phyloP scores from a whole-genome alignment of 2,329 filamentous ascomycete genomes.

The Tolypocladium amazonense region DNA sequence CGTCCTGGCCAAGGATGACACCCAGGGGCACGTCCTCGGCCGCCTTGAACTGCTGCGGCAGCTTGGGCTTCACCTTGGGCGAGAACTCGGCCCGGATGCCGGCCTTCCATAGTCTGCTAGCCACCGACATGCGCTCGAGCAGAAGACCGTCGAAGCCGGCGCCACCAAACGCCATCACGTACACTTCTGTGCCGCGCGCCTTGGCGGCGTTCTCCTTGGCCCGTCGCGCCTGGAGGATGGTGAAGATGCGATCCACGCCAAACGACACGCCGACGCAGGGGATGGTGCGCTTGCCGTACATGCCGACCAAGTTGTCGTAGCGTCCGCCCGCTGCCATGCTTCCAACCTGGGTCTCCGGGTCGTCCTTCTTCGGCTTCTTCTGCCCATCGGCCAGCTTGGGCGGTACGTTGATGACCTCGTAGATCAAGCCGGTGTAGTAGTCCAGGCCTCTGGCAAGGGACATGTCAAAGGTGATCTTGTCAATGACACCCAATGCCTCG shows the following conservation, averaged over 20 bases:
- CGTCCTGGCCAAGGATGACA: conserved; percentile 84
- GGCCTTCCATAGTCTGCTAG: conserved; percentile 69
- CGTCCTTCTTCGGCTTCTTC: conserved; percentile 40
- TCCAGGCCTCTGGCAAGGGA: conserved; percentile 85
- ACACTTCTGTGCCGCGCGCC: conserved; percentile 62
- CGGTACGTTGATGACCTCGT: conserved; percentile 70
- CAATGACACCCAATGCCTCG: conserved; percentile 61
- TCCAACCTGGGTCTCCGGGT: conserved; percentile 54
- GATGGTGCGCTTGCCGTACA: conserved; percentile 83
- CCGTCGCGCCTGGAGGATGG: conserved; percentile 72
- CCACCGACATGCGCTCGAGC: conserved; percentile 74
- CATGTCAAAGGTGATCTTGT: conserved; percentile 78
- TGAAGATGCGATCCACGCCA: conserved; percentile 91
- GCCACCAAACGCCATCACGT: conserved; percentile 88
- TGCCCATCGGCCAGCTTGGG: conserved; percentile 18
- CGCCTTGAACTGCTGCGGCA: conserved; percentile 82
- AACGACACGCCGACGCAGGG: conserved; percentile 64
- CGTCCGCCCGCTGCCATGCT: conserved; percentile 83
- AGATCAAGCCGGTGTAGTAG: conserved; percentile 86
- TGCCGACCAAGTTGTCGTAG: conserved; percentile 87
- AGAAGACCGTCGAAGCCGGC: conserved; percentile 75
- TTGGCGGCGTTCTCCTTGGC: conserved; percentile 52
- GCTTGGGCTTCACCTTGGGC: conserved; percentile 84
- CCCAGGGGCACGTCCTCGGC: conserved; percentile 82
- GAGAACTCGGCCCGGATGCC: conserved; percentile 77